These are phyloP conservation scores for Jackrogersella multiformis DNA, from an alignment of 495 filamentous ascomycete species.

Conservation along the genomic window DNA sequence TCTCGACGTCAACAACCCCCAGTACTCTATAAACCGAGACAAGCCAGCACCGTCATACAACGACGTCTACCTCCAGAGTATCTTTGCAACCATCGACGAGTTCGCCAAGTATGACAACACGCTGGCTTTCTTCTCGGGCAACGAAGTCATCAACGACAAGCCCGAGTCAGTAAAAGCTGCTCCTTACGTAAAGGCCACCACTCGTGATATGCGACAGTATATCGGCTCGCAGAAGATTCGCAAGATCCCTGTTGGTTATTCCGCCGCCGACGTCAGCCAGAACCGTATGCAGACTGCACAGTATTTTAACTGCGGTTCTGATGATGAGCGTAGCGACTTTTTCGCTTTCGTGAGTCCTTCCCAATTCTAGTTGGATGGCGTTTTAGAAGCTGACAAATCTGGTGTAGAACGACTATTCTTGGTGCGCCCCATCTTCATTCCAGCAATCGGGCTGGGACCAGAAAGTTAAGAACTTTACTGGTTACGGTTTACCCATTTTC, in stretches of 20 bases:
- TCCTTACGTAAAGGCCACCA: constrained; percentile 92
- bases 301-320: constrained; percentile 94
- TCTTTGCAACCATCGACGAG: constrained; percentile 91
- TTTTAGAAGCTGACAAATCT: constrained; percentile 18
- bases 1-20: constrained; percentile 73
- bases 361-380: neutral
- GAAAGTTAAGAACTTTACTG: constrained; percentile 90
- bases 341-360: constrained; percentile 75
- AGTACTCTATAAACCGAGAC: constrained; percentile 81
- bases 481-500: constrained; percentile 93
- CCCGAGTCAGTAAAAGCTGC: constrained; percentile 73
- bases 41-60: constrained; percentile 86
- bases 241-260: constrained; percentile 89
- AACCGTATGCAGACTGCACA: constrained; percentile 89
- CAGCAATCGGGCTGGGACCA: constrained; percentile 81
- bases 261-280: constrained; percentile 82
- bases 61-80: constrained; percentile 85
- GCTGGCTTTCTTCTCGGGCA: constrained; percentile 94
- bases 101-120: constrained; percentile 91
- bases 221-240: constrained; percentile 78
- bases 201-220: constrained; percentile 90
- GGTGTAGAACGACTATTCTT: constrained; percentile 90
- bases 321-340: constrained; percentile 89
- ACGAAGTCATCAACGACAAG: constrained; percentile 93
- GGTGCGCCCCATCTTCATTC: constrained; percentile 86